Percentiles rank a stretch among this genome's conserved stretches.
Conservation (phyloP, 1,284 basidiomycete species). For the Thelephora terrestris region DNA sequence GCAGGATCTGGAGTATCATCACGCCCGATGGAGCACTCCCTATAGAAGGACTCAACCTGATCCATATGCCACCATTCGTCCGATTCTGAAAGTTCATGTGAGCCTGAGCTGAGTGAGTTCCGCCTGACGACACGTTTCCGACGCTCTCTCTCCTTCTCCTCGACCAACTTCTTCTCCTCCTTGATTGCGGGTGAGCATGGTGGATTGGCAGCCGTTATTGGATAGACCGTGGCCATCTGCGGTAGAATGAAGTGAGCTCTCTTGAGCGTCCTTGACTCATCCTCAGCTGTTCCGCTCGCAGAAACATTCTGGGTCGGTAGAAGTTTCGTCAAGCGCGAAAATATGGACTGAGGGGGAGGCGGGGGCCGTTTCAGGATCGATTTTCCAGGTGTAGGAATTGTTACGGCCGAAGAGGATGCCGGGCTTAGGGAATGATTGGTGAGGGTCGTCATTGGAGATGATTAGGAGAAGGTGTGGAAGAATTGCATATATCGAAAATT, state of each 20-base stretch:
- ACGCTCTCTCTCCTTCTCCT: slow-evolving; percentile 56
- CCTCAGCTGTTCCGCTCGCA: slow-evolving; percentile 22
- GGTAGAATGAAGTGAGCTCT: slow-evolving; percentile 81
- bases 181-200: slow-evolving; percentile 67
- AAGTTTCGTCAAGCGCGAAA: slow-evolving; percentile 62
- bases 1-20: slow-evolving; percentile 61
- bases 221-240: slow-evolving; percentile 74
- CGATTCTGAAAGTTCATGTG: slow-evolving; percentile 10
- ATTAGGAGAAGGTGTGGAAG: not conserved
- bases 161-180: slow-evolving; percentile 64
- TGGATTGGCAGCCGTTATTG: slow-evolving; percentile 72
- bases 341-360: slow-evolving; percentile 54
- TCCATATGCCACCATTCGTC: slow-evolving; percentile 77
- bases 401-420: slow-evolving; percentile 68
- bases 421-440: slow-evolving; percentile 5
- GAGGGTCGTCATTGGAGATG: not conserved
- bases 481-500: too few species aligned
- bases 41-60: slow-evolving; percentile 72
- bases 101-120: slow-evolving; percentile 29
- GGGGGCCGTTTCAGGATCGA: slow-evolving; percentile 73
- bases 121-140: slow-evolving; percentile 50
- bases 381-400: slow-evolving; percentile 64
- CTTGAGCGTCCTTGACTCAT: slow-evolving; percentile 51
- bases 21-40: slow-evolving; percentile 68
- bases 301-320: slow-evolving; percentile 36